Base-by-base conservation (phyloP, 2,329 filamentous ascomycete genomes). In the Fusarium mangiferae region DNA sequence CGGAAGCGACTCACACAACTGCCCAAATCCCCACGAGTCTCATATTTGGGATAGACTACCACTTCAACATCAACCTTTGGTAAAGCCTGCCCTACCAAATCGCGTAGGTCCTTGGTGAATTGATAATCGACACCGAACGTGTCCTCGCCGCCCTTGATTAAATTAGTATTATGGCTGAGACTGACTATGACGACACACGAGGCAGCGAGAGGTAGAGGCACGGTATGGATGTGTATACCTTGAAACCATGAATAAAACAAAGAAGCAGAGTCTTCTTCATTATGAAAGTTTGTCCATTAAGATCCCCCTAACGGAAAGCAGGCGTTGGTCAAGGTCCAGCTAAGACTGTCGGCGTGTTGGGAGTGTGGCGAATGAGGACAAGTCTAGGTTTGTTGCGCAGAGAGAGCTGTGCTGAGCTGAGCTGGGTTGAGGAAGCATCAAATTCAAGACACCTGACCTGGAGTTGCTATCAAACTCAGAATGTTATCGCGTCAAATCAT, bases 201-300 rank as follows among this genome's bases (percentile, higher is more conserved):
- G 57, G 51, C 33, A 51, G 17, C 17, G 22, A 52, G 48, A 35
- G 33, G 35, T 26, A 62, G 49, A 62, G 63, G 48, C 62, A 62
- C 6, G 33, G 41, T 38, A 24, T 24, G 33, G 35, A n/a, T 14
- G 48, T 3, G 71, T 77, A 46, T 78, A 91, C 90, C 88, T 96
- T 94, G 89, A 97, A 97, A 80, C 94, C 94, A 82, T 97, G 94
- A 70, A 96, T 94, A 82, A 96, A 96, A 80, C 93, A 93, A 68
- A 97, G 84, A 44, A 97, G 83, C 42, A 97, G 84, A 66, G 93
- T 96, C 84, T 94, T 95, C 86, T 92, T 93, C 82, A 83, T 83
- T 55, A 62, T 81, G 44, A 63, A 59, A 46, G 44, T 44, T 46
- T 64, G 66, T 58, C 55, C 62, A 75, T 62, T 35, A 45, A 57